A percentile compares a stretch with the other conserved stretches of the same genome.
Evolutionary conservation across 1,284 basidiomycete genomes (phyloP).

Genomic region (Amylostereum areolatum): DNA sequence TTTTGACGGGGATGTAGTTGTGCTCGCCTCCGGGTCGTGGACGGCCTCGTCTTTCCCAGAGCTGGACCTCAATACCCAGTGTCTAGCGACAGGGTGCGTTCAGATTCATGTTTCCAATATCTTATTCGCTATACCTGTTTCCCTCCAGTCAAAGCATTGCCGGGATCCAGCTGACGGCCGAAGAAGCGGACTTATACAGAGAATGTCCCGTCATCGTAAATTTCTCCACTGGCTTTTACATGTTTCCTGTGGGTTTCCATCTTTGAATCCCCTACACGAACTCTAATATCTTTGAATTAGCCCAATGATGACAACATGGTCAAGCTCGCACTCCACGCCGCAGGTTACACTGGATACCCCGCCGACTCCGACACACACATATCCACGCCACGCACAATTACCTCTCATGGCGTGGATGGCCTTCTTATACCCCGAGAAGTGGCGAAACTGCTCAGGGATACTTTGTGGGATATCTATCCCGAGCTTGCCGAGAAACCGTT

Average conservation of each 20-base stretch:
- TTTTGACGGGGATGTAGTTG: constrained; percentile 49
- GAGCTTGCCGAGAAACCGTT: constrained; percentile 66
- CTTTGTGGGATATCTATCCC: constrained; percentile 62
- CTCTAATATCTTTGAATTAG: constrained; percentile 28
- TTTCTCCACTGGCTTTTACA: constrained; percentile 64
- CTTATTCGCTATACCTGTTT: not conserved
- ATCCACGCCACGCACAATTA: constrained; percentile 63
- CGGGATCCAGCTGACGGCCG: constrained; percentile 65
- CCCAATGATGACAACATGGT: constrained; percentile 65
- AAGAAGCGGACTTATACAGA: constrained; percentile 61
- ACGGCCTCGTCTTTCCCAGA: constrained; percentile 72
- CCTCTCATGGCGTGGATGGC: constrained; percentile 55
- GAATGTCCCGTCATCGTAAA: constrained; percentile 70
- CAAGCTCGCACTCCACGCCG: constrained; percentile 69
- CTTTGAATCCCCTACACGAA: not conserved
- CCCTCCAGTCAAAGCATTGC: constrained; percentile 65
- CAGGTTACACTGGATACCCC: constrained; percentile 54
- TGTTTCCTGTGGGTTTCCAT: constrained; percentile 59
- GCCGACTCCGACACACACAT: constrained; percentile 21
- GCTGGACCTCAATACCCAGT: constrained; percentile 41
- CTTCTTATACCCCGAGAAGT: constrained; percentile 56
- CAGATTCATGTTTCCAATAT: not conserved
- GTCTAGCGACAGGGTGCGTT: constrained; percentile 65
- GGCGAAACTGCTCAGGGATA: constrained; percentile 42
- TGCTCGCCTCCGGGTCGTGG: constrained; percentile 80